These are phyloP conservation scores for Apocynum venetum DNA, from an alignment of 257 asterid genomes.

Conservation along the genomic window DNA sequence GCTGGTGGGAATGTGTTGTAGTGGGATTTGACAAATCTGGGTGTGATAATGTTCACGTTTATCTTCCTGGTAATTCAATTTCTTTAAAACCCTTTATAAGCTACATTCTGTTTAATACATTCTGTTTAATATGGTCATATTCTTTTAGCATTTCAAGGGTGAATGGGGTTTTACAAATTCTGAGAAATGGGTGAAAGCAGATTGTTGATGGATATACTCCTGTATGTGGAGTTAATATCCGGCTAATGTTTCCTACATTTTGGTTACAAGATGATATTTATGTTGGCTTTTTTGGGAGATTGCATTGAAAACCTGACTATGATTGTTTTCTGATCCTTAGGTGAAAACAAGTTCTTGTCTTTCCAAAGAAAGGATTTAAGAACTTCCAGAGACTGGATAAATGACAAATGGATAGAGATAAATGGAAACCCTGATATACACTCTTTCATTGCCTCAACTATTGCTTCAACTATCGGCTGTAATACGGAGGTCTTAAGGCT, in stretches of 20 bases:
- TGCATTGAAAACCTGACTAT: neutral
- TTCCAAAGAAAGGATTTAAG: slow-evolving; percentile 37
- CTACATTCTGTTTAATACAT: neutral
- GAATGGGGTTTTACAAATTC: neutral
- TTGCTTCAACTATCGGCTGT: slow-evolving; percentile 19
- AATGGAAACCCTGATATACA: slow-evolving; percentile 36
- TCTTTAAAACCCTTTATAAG: neutral
- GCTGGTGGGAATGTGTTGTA: slow-evolving; percentile 80
- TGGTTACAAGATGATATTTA: neutral
- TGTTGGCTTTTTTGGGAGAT: neutral
- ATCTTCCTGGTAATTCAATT: slow-evolving; percentile 42
- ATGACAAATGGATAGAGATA: slow-evolving; percentile 42
- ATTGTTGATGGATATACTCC: neutral
- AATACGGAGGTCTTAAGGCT: slow-evolving; percentile 10
- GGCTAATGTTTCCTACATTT: neutral
- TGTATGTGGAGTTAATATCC: neutral
- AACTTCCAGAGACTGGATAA: slow-evolving; percentile 58
- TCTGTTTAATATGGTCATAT: neutral
- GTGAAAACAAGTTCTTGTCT: slow-evolving; percentile 36
- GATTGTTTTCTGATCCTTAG: slow-evolving; percentile 16
- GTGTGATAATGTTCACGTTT: slow-evolving; percentile 33
- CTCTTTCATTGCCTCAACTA: slow-evolving; percentile 27
- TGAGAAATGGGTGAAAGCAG: neutral
- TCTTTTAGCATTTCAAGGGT: neutral
- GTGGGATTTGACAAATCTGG: slow-evolving; percentile 27